A percentile compares a stretch with the other conserved stretches of the same genome.
Evolutionary conservation across 2,329 filamentous ascomycete genomes (phyloP).

Genomic region (Cladobotryum mycophilum): DNA sequence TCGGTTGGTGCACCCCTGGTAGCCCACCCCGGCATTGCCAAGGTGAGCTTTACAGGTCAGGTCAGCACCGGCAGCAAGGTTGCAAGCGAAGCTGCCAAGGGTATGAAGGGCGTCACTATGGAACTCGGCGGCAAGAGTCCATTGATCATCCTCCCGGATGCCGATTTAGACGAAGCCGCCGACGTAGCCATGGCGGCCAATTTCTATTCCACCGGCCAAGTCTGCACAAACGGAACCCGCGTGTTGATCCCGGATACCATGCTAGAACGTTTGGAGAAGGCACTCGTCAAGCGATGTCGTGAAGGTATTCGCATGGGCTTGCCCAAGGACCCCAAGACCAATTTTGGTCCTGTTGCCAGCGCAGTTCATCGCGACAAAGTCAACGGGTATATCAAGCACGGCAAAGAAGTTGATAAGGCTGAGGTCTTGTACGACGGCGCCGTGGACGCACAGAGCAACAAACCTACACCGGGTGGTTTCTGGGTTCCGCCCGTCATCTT

Average conservation of each 20-base stretch:
- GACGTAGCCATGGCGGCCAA: conserved; percentile 91
- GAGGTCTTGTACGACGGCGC: conserved; percentile 66
- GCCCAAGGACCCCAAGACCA: conserved; percentile 64
- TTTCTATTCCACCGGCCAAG: conserved; percentile 85
- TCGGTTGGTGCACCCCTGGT: conserved; percentile 67
- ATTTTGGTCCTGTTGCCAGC: conserved; percentile 79
- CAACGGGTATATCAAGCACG: conserved; percentile 66
- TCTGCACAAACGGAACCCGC: conserved; percentile 87
- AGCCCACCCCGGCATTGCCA: conserved; percentile 65
- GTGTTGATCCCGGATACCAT: conserved; percentile 70
- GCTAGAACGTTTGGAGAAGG: conserved; percentile 61
- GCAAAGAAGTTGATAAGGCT: conserved; percentile 66
- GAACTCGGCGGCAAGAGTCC: conserved; percentile 86
- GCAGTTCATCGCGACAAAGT: conserved; percentile 72
- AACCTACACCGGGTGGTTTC: conserved; percentile 58
- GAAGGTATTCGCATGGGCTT: conserved; percentile 72
- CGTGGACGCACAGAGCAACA: conserved; percentile 44
- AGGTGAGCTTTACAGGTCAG: conserved; percentile 87
- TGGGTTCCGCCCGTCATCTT: conserved; percentile 83
- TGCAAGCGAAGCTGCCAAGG: conserved; percentile 64
- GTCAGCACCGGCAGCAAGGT: conserved; percentile 80
- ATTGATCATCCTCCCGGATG: conserved; percentile 72
- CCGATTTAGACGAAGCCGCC: conserved; percentile 71
- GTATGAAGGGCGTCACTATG: conserved; percentile 90
- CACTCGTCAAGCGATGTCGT: conserved; percentile 44